These are phyloP conservation scores for Diaporthe sp. DNA, from an alignment of 2,329 filamentous ascomycete species.

Conservation along the genomic window DNA sequence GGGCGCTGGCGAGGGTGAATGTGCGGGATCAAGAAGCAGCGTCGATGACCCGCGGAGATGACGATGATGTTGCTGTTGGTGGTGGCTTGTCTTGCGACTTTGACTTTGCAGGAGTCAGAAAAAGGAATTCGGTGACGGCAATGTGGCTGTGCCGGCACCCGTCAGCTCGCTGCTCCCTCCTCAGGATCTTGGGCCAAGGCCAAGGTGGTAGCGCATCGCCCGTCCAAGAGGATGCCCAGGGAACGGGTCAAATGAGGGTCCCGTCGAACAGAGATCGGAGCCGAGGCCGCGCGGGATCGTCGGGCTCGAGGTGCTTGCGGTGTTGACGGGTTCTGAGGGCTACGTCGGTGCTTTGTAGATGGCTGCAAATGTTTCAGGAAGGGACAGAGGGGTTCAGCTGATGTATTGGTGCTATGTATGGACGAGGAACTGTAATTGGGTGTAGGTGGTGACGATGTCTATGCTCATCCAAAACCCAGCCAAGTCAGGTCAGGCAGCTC, in stretches of 20 bases:
- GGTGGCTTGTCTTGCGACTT: constrained; percentile 11
- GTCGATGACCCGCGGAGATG: background rate
- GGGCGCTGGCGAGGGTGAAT: background rate
- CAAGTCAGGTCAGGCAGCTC: constrained; percentile 22
- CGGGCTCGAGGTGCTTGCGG: constrained; percentile 5
- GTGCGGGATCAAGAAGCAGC: background rate
- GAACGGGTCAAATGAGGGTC: constrained; percentile 33
- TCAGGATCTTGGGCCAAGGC: constrained; percentile 3
- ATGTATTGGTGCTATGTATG: background rate
- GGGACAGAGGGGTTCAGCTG: background rate
- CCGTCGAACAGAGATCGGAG: constrained; percentile 17
- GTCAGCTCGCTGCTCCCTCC: constrained; percentile 35
- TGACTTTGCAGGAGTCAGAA: constrained; percentile 18
- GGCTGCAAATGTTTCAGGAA: background rate
- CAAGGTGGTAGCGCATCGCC: constrained; percentile 36
- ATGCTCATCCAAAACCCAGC: constrained; percentile 1
- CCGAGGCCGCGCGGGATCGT: constrained; percentile 35
- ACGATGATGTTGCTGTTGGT: background rate
- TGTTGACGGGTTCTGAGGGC: background rate
- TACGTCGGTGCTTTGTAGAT: constrained; percentile 5
- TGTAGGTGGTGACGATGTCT: background rate
- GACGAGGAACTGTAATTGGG: background rate
- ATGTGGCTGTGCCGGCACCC: constrained; percentile 38
- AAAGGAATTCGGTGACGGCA: constrained; percentile 17
- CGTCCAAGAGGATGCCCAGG: constrained; percentile 1